phyloP scores from a whole-genome alignment of 2,329 filamentous ascomycete species.

The Metarhizium robertsii region DNA sequence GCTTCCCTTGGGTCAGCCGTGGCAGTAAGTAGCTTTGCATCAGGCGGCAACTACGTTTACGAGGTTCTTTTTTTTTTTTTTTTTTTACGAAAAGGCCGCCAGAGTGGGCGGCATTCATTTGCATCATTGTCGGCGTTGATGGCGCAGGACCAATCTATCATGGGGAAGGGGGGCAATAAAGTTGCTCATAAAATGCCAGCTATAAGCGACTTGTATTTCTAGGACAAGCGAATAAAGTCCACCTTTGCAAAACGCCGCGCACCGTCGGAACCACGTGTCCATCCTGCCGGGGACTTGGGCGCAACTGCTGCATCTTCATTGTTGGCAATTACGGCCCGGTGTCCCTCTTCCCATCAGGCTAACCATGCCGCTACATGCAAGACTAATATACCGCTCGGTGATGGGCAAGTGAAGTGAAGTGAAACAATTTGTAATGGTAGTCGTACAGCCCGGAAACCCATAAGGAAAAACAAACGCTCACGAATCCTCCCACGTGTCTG shows the following conservation, averaged over 20 bases:
- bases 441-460: background rate
- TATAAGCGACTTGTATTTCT: too few relatives aligned
- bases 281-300: too few relatives aligned
- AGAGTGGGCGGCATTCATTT: background rate
- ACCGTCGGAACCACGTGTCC: too few relatives aligned
- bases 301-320: too few relatives aligned
- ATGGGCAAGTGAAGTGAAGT: background rate
- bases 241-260: too few relatives aligned
- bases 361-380: background rate
- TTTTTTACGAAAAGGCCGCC: background rate
- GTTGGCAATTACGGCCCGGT: background rate
- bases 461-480: background rate
- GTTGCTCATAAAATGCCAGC: too few relatives aligned
- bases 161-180: too few relatives aligned
- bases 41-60: background rate
- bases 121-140: background rate
- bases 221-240: background rate
- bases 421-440: background rate
- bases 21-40: background rate
- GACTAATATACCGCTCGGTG: background rate
- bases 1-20: background rate
- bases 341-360: background rate
- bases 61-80: background rate
- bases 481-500: constrained; percentile 1
- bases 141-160: background rate